Conservation (phyloP, 1,284 basidiomycete genomes). For the Heterobasidion parviporum region DNA sequence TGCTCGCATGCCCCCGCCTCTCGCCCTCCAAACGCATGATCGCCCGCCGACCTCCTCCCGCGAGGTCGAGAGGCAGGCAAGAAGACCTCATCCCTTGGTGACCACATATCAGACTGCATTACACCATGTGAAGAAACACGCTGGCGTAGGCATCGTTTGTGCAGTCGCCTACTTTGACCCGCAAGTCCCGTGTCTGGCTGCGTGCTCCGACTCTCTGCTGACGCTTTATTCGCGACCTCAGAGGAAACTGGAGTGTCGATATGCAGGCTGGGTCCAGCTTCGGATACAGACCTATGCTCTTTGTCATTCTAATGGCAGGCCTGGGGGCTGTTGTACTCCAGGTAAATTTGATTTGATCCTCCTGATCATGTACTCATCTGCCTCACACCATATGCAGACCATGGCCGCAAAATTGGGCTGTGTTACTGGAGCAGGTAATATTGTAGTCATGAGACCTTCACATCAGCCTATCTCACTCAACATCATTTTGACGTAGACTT, state of each 20-base stretch:
- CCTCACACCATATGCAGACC: slow-evolving; percentile 22
- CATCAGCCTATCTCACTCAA: slow-evolving; percentile 2
- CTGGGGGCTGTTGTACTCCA: slow-evolving; percentile 79
- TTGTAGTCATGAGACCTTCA: neutral
- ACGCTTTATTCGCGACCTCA: slow-evolving; percentile 13
- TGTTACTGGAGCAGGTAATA: slow-evolving; percentile 60
- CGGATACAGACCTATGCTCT: slow-evolving; percentile 83
- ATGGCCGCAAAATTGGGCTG: slow-evolving; percentile 57
- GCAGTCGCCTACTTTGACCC: slow-evolving; percentile 63
- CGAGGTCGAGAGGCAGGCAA: no score
- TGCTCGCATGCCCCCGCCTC: neutral
- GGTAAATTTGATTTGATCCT: slow-evolving; percentile 25
- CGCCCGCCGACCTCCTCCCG: no score
- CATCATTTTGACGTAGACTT: slow-evolving; percentile 34
- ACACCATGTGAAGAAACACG: slow-evolving; percentile 44
- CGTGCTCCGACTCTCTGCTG: neutral
- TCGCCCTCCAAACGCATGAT: neutral
- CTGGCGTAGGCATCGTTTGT: slow-evolving; percentile 48
- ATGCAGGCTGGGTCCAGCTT: slow-evolving; percentile 67
- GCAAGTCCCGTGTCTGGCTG: slow-evolving; percentile 24
- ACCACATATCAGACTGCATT: slow-evolving; percentile 17
- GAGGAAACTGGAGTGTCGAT: slow-evolving; percentile 74
- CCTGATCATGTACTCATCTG: no score
- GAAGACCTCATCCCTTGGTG: neutral
- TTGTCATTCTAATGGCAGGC: slow-evolving; percentile 72